Evolutionary conservation across 495 filamentous ascomycete genomes (phyloP).

Genomic region (Hyaloscypha variabilis): DNA sequence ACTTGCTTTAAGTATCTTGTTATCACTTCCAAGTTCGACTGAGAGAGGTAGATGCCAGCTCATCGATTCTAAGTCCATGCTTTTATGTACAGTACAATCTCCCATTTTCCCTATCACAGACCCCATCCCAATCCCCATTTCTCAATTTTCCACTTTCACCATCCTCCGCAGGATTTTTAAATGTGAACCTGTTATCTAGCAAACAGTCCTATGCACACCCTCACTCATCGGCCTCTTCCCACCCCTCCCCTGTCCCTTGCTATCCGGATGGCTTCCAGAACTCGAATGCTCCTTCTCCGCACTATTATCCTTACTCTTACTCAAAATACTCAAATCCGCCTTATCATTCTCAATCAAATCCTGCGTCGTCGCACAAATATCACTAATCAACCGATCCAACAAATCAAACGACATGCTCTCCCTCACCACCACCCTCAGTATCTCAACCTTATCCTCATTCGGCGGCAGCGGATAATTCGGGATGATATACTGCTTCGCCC

Average conservation of each 20-base stretch:
- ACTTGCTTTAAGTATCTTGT: too few relatives aligned
- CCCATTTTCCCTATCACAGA: too few relatives aligned
- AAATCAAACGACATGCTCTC: conserved; percentile 72
- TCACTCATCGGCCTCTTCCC: conserved; percentile 51
- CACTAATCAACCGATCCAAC: conserved; percentile 61
- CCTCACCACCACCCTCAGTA: conserved; percentile 68
- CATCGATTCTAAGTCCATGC: too few relatives aligned
- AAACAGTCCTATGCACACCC: conserved; percentile 62
- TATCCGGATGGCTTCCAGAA: conserved; percentile 22
- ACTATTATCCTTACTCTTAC: conserved; percentile 25
- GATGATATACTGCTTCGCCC: conserved; percentile 75
- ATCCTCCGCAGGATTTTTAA: too few relatives aligned
- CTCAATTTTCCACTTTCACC: too few relatives aligned
- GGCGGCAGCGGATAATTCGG: conserved; percentile 76
- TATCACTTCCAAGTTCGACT: too few relatives aligned
- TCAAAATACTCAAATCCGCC: conserved; percentile 38
- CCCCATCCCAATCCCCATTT: too few relatives aligned
- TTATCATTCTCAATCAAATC: conserved; percentile 41
- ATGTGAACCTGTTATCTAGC: conserved; percentile 42
- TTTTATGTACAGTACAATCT: too few relatives aligned
- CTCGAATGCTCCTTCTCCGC: conserved; percentile 38
- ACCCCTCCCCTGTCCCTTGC: conserved; percentile 27
- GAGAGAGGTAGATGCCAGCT: too few relatives aligned
- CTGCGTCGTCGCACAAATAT: conserved; percentile 59
- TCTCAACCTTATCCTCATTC: conserved; percentile 63